Percentiles rank a stretch among this genome's conserved stretches.
Conservation (phyloP, 208 protist genomes). For the Willaertia magna region DNA sequence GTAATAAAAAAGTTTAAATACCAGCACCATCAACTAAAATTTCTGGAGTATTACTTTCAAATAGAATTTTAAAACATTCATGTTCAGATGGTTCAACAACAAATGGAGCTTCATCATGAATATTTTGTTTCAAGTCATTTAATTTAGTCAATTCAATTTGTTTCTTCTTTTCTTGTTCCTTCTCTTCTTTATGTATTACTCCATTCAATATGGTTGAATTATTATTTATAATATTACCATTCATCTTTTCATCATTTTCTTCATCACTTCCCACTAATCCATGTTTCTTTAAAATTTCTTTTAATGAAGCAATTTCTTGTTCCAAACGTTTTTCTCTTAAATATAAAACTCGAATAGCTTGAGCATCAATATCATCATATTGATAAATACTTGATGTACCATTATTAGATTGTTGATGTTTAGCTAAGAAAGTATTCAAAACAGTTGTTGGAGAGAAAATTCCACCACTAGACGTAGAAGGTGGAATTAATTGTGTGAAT, state of each 20-base stretch:
- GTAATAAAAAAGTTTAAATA: too few species aligned
- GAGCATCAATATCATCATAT: constrained; percentile 6
- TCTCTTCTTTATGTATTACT: neutral
- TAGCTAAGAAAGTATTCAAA: neutral
- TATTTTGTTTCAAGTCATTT: too few species aligned
- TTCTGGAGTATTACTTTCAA: neutral
- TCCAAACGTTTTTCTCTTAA: neutral
- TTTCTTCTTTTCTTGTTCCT: neutral
- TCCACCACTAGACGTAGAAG: neutral
- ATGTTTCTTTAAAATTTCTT: neutral
- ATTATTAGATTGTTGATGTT: neutral
- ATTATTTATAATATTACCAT: too few species aligned
- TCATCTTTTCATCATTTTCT: neutral
- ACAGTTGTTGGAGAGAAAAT: neutral
- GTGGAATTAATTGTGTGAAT: too few species aligned
- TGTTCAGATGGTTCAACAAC: neutral
- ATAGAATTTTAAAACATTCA: neutral
- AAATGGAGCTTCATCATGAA: neutral
- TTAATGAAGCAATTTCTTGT: neutral
- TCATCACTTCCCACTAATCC: neutral
- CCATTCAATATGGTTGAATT: too few species aligned
- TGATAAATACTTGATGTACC: neutral
- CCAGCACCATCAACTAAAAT: neutral
- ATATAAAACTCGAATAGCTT: constrained; percentile 1
- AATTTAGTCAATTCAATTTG: neutral